These are phyloP conservation scores for Carex myosuroides DNA, from an alignment of 176 grass and related monocot species.

Conservation along the genomic window DNA sequence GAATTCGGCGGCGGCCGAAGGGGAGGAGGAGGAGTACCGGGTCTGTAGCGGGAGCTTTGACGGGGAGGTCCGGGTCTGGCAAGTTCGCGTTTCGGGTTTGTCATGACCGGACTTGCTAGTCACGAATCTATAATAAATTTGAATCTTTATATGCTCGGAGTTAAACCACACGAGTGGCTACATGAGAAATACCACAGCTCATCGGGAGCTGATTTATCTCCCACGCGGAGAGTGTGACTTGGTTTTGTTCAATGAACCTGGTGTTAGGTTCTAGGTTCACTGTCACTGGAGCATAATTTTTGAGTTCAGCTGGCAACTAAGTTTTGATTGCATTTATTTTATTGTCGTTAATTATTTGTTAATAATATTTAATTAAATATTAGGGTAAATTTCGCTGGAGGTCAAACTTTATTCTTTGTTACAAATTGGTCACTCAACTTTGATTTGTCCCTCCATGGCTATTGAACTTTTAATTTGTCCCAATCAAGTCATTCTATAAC, in stretches of 20 bases:
- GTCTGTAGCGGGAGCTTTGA: conserved; percentile 75
- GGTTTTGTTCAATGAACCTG: neutral
- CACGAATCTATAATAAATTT: neutral
- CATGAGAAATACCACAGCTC: neutral
- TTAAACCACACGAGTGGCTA: neutral
- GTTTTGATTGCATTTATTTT: no score
- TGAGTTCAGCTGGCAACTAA: no score
- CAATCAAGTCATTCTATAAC: no score
- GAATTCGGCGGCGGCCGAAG: neutral
- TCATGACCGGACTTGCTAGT: conserved; percentile 21
- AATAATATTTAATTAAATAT: no score
- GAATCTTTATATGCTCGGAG: conserved; percentile 12
- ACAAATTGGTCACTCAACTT: no score
- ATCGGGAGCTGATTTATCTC: neutral
- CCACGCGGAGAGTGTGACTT: neutral
- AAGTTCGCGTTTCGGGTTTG: conserved; percentile 33
- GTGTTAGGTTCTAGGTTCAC: conserved; percentile 17
- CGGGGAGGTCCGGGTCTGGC: conserved; percentile 68
- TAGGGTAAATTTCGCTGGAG: no score
- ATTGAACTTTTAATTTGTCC: no score
- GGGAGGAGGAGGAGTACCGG: conserved; percentile 40
- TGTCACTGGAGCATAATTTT: neutral
- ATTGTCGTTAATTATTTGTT: no score
- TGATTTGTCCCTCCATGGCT: no score
- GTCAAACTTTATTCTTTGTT: no score